Conservation (phyloP, 1,284 basidiomycete genomes). For the Trichosporon sp. region DNA sequence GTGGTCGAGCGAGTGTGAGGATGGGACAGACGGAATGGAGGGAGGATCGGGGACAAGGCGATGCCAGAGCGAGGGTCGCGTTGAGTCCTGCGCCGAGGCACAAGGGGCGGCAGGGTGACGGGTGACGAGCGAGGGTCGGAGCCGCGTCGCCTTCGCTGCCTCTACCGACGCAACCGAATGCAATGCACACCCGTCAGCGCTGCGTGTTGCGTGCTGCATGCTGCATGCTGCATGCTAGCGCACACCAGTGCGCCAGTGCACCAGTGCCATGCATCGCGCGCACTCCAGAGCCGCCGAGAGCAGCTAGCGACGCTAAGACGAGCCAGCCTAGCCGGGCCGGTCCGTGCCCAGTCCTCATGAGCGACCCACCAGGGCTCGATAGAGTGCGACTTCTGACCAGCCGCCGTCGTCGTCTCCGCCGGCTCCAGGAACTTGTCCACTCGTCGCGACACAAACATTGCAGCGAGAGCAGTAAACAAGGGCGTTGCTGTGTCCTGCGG, state of each 20-base stretch:
- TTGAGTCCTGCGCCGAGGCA: not conserved
- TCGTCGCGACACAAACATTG: not conserved
- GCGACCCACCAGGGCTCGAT: not conserved
- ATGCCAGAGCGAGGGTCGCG: not conserved
- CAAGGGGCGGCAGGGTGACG: not conserved
- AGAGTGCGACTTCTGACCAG: not conserved
- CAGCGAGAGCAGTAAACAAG: not conserved
- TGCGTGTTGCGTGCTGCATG: too few relatives aligned
- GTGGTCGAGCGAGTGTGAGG: not conserved
- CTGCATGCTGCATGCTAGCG: not conserved
- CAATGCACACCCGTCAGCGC: not conserved
- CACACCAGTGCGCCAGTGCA: not conserved
- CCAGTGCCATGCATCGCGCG: not conserved
- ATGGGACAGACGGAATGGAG: not conserved
- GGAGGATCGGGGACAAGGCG: not conserved
- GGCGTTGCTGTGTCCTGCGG: too few relatives aligned
- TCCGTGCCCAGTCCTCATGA: not conserved
- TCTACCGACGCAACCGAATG: not conserved
- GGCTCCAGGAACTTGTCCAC: too few relatives aligned
- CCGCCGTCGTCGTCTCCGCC: not conserved
- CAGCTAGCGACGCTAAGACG: not conserved
- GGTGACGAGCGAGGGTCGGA: too few relatives aligned
- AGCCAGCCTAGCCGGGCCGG: not conserved
- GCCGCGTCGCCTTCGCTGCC: not conserved
- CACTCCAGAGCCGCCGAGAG: not conserved